phyloP scores from a whole-genome alignment of 805 yeast genomes.

The Maudiozyma bulderi region DNA sequence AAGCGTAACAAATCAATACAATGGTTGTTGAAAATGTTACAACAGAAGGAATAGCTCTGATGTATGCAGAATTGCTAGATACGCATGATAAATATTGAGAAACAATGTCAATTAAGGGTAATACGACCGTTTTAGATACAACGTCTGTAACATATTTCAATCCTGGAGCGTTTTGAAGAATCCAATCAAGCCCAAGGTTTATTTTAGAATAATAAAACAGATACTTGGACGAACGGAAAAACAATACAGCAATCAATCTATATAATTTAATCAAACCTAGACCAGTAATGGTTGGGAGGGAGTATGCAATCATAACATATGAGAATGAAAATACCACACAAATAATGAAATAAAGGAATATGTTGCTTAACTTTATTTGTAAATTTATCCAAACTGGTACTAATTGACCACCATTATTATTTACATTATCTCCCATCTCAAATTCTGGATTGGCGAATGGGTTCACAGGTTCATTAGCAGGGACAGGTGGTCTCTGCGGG shows the following conservation, averaged over 20 bases:
- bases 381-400: slow-evolving; percentile 22
- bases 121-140: not conserved
- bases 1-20: slow-evolving; percentile 13
- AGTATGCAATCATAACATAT: slow-evolving; percentile 36
- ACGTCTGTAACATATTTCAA: not conserved
- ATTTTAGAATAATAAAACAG: slow-evolving; percentile 5
- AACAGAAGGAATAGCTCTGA: slow-evolving; percentile 22
- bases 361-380: slow-evolving; percentile 14
- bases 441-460: not conserved
- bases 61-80: slow-evolving; percentile 14
- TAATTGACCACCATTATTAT: slow-evolving; percentile 10
- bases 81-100: slow-evolving; percentile 9
- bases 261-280: slow-evolving; percentile 14
- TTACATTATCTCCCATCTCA: slow-evolving; percentile 1
- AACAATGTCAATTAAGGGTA: not conserved
- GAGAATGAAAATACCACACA: slow-evolving; percentile 25
- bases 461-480: not conserved
- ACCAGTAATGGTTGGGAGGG: slow-evolving; percentile 42
- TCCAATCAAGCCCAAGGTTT: slow-evolving; percentile 1
- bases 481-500: not conserved
- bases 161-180: slow-evolving; percentile 5
- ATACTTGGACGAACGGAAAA: not conserved
- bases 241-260: not conserved
- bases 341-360: slow-evolving; percentile 20
- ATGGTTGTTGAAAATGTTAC: slow-evolving; percentile 23